Percentiles rank a stretch among this genome's conserved stretches.
phyloP scores from a whole-genome alignment of 2,329 filamentous ascomycete species.

The Fusarium xyrophilum region DNA sequence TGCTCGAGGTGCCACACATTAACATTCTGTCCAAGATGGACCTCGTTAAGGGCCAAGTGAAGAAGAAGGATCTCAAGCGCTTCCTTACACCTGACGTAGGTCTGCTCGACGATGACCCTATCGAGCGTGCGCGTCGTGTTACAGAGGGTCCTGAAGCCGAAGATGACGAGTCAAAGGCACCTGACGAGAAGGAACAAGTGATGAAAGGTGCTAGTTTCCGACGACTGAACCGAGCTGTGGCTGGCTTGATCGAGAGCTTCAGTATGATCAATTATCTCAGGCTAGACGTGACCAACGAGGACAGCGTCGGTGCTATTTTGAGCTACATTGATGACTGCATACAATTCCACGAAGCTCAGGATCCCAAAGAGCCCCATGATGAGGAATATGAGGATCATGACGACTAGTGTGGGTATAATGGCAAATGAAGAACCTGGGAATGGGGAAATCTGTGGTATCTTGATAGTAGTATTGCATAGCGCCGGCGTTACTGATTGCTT shows the following conservation, averaged over 20 bases:
- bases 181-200: slow-evolving; percentile 70
- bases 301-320: slow-evolving; percentile 82
- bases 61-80: slow-evolving; percentile 85
- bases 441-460: slow-evolving; percentile 28
- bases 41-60: slow-evolving; percentile 86
- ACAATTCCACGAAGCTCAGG: slow-evolving; percentile 91
- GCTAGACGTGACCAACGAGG: slow-evolving; percentile 87
- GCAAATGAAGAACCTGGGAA: slow-evolving; percentile 14
- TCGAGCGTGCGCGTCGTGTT: slow-evolving; percentile 54
- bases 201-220: slow-evolving; percentile 86
- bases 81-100: slow-evolving; percentile 88
- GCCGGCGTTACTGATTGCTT: slow-evolving; percentile 41
- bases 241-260: slow-evolving; percentile 92
- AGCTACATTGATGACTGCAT: slow-evolving; percentile 96
- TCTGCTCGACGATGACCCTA: slow-evolving; percentile 80
- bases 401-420: slow-evolving; percentile 18
- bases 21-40: slow-evolving; percentile 99
- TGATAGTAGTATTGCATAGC: slow-evolving; percentile 42
- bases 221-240: slow-evolving; percentile 85
- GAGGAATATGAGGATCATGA: slow-evolving; percentile 53
- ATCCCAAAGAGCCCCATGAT: slow-evolving; percentile 81
- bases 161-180: slow-evolving; percentile 63
- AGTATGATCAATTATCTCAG: slow-evolving; percentile 97
- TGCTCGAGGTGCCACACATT: slow-evolving; percentile 95
- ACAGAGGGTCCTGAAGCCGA: slow-evolving; percentile 51